Evolutionary conservation across 768 basidiomycete genomes (phyloP).

Genomic region (Russula griseocarnosa): DNA sequence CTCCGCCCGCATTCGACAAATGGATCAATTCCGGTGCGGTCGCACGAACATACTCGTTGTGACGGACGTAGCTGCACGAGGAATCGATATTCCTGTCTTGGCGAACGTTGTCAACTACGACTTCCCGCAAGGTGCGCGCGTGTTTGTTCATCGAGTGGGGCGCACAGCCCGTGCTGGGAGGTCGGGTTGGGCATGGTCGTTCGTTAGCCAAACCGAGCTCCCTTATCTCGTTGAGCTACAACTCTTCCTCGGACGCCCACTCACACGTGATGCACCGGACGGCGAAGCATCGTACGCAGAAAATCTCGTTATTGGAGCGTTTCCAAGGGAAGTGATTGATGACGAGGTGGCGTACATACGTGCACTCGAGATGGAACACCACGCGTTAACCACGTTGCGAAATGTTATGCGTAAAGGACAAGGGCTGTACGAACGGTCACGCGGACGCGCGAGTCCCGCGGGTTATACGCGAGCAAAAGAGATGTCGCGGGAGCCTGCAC

Average conservation of each 20-base stretch:
- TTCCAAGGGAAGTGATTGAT: constrained; percentile 76
- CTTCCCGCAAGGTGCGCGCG: constrained; percentile 88
- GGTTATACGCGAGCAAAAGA: constrained; percentile 89
- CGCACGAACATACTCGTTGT: constrained; percentile 84
- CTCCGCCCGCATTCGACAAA: constrained; percentile 79
- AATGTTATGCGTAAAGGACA: constrained; percentile 89
- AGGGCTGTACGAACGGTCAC: constrained; percentile 89
- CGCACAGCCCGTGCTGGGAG: constrained; percentile 94
- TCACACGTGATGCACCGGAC: constrained; percentile 50
- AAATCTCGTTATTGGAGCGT: constrained; percentile 72
- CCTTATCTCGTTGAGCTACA: constrained; percentile 92
- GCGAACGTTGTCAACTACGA: constrained; percentile 98
- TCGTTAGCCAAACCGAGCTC: constrained; percentile 79
- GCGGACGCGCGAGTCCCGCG: constrained; percentile 81
- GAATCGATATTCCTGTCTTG: constrained; percentile 94
- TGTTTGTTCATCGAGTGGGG: constrained; percentile 96
- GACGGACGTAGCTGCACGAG: constrained; percentile 96
- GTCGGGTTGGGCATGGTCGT: constrained; percentile 95
- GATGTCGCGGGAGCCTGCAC: constrained; percentile 61
- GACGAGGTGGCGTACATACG: constrained; percentile 79
- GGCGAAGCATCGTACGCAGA: constrained; percentile 62
- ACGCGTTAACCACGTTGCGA: constrained; percentile 59
- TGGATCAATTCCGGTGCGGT: constrained; percentile 84
- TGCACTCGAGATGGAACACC: constrained; percentile 58
- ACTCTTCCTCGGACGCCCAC: constrained; percentile 80